phyloP scores from a whole-genome alignment of 2,329 filamentous ascomycete genomes.

The Fonsecaea nubica region DNA sequence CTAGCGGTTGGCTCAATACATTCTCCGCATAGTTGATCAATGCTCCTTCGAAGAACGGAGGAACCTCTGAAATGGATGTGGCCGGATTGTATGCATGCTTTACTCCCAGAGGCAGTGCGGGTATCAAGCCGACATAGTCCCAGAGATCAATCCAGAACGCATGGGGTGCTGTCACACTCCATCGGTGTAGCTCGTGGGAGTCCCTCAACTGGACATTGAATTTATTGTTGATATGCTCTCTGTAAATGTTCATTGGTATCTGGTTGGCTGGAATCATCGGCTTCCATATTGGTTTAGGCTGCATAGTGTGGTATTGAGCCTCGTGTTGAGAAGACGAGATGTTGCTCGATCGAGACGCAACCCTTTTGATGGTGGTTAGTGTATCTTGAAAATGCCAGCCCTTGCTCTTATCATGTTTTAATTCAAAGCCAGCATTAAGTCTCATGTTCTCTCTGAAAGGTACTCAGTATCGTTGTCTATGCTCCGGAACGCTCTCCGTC shows the following conservation, averaged over 20 bases:
- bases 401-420: neutral
- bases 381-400: neutral
- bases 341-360: neutral
- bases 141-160: constrained; percentile 53
- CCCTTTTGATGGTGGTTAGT: neutral
- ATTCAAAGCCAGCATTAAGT: neutral
- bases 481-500: neutral
- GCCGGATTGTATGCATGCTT: constrained; percentile 47
- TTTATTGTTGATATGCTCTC: constrained; percentile 16
- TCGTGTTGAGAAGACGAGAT: neutral
- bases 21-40: constrained; percentile 48
- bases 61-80: constrained; percentile 47
- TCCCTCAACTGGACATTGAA: constrained; percentile 4
- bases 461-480: neutral
- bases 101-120: constrained; percentile 42
- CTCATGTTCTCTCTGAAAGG: neutral
- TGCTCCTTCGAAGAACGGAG: constrained; percentile 48
- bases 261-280: constrained; percentile 4
- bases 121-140: constrained; percentile 45
- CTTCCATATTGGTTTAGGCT: constrained; percentile 13
- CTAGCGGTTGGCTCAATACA: constrained; percentile 40
- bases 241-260: constrained; percentile 19
- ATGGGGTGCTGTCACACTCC: constrained; percentile 48
- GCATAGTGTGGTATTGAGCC: neutral
- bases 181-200: constrained; percentile 48